Base-by-base conservation (phyloP, 306 rosid species). In the Corylus americana region DNA sequence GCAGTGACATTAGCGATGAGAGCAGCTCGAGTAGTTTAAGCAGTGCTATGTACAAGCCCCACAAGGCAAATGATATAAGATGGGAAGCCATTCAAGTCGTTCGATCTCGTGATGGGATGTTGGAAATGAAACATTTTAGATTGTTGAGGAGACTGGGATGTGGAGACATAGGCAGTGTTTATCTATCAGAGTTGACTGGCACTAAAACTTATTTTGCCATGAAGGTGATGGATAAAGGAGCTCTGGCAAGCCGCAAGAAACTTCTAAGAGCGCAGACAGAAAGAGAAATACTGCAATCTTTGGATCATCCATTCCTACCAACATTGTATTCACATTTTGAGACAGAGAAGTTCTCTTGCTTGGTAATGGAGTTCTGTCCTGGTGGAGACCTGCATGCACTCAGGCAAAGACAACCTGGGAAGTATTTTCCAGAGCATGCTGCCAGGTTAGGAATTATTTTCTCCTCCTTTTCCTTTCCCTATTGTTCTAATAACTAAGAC, bases 241-340 rank as follows among this genome's bases (percentile, higher is more conserved):
- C 84, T 69, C 83, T 95, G 82, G 94, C 90, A 0, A 83, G 86
- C 78, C 90, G 98, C 74, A 95, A 95, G 85, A 95, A 92, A 84
- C 98, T 92, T 76, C 82, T 83, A 63, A 89, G 98, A 88, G 90
- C 92, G 68, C 97, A 91, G 86, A 95, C 98, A 0, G 98, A 95
- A 75, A 88, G 94, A 75, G 98, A 95, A 85, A 95, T 95, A 84
- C 87, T 95, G 82, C 97, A 92, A 75, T 91, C 96, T 75, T 89
- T 95, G 77, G 98, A 95, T 86, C 98, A 95, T 85, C 98, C 98
- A 5, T 95, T 95, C 83, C 85, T 95, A n/a, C 98, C 98, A 7
- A 87, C 98, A 29, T 84, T 95, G 72, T 92, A 95, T 61, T 76
- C 98, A 1, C 91, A 92, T 79, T 95, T 92, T 62, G 98, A 92